A percentile compares a stretch with the other conserved stretches of the same genome.
phyloP scores from a whole-genome alignment of 352 stramenopile genomes.

The Phytophthora pseudosyringae region DNA sequence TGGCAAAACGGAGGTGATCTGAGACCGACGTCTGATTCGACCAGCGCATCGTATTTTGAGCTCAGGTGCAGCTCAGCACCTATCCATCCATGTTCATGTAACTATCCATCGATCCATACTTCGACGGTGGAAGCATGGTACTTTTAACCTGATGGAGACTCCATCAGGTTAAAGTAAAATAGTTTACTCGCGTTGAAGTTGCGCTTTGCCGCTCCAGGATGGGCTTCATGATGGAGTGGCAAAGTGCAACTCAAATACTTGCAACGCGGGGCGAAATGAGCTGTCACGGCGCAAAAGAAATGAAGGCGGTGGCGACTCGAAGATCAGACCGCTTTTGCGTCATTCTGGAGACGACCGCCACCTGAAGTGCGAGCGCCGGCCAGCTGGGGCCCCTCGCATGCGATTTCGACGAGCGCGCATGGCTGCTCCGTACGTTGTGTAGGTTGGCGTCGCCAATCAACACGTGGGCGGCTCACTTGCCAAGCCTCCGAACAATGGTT shows the following conservation, averaged over 20 bases:
- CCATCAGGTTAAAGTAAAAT: too few species aligned
- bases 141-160: too few species aligned
- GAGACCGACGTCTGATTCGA: background rate
- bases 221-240: too few species aligned
- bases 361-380: background rate
- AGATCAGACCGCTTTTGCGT: slow-evolving; percentile 9
- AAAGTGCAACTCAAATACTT: too few species aligned
- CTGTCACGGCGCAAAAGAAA: slow-evolving; percentile 6
- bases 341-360: too few species aligned
- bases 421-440: slow-evolving; percentile 10
- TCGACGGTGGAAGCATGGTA: too few species aligned
- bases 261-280: slow-evolving; percentile 1
- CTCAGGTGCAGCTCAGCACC: too few species aligned
- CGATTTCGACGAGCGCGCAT: slow-evolving; percentile 28
- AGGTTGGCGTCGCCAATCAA: background rate
- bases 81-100: too few species aligned
- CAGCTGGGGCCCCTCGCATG: slow-evolving; percentile 1
- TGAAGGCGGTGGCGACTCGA: background rate
- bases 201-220: too few species aligned
- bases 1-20: slow-evolving; percentile 1
- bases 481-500: background rate
- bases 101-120: too few species aligned
- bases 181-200: too few species aligned
- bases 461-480: background rate
- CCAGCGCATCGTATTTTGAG: too few species aligned